Percentiles rank a stretch among this genome's conserved stretches.
Evolutionary conservation across 2,329 filamentous ascomycete species (phyloP).

Genomic region (Fusarium cyanostomum): DNA sequence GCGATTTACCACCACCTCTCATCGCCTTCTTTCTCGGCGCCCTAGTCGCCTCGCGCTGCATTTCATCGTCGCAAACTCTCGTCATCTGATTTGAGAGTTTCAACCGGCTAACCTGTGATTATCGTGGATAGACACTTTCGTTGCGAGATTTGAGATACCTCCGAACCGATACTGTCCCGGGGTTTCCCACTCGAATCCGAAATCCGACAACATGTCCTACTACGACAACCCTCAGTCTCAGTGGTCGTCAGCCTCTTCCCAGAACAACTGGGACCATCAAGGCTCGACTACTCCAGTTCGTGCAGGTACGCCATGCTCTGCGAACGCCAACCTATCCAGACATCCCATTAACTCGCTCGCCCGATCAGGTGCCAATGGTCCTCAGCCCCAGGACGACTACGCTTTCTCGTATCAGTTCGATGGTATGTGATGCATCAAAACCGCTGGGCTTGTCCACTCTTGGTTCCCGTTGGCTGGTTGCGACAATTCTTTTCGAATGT

Average conservation of each 20-base stretch:
- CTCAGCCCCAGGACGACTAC: constrained; percentile 77
- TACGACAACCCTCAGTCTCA: constrained; percentile 57
- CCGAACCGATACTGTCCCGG: constrained; percentile 23
- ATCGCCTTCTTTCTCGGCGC: constrained; percentile 21
- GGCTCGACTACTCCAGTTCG: constrained; percentile 53
- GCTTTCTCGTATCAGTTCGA: constrained; percentile 91
- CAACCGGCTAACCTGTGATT: constrained; percentile 28
- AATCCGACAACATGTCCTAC: constrained; percentile 52
- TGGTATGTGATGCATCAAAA: constrained; percentile 66
- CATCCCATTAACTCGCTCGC: constrained; percentile 20
- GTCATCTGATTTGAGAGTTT: constrained; percentile 11
- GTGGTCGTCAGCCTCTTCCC: constrained; percentile 48
- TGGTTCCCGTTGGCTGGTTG: constrained; percentile 1
- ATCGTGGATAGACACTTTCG: constrained; percentile 20
- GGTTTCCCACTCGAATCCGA: constrained; percentile 27
- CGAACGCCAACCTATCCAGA: neutral
- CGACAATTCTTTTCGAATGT: neutral
- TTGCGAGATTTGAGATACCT: constrained; percentile 25
- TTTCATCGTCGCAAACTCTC: constrained; percentile 20
- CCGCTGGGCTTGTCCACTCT: neutral
- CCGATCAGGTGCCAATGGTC: constrained; percentile 74
- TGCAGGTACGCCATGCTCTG: constrained; percentile 46
- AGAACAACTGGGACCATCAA: constrained; percentile 59
- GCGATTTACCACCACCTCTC: constrained; percentile 34
- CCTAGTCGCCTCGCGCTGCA: constrained; percentile 27